Evolutionary conservation across 257 asterid species (phyloP).

Genomic region (Osmanthus fragrans): DNA sequence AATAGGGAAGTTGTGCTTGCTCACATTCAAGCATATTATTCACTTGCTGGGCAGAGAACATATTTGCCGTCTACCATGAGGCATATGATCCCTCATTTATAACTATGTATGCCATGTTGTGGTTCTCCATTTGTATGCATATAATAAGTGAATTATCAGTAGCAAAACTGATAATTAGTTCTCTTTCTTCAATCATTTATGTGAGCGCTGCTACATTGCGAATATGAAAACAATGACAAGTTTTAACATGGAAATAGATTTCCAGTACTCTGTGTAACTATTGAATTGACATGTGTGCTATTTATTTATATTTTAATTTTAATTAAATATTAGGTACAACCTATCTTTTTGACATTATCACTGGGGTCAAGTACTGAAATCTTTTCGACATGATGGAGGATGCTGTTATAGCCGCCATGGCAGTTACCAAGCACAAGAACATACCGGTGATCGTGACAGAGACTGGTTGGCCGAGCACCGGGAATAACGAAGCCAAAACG

Average conservation of each 20-base stretch:
- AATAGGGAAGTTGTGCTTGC: slow-evolving; percentile 28
- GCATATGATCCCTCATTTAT: background rate
- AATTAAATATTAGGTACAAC: too few species aligned
- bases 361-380: slow-evolving; percentile 73
- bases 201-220: too few species aligned
- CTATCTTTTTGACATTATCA: slow-evolving; percentile 12
- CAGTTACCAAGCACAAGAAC: slow-evolving; percentile 60
- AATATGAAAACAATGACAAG: too few species aligned
- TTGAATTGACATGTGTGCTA: too few species aligned
- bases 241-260: too few species aligned
- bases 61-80: too few species aligned
- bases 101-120: background rate
- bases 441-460: slow-evolving; percentile 72
- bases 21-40: slow-evolving; percentile 40
- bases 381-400: slow-evolving; percentile 94
- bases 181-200: too few species aligned
- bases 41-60: slow-evolving; percentile 10
- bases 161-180: too few species aligned
- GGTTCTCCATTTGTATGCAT: too few species aligned
- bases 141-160: too few species aligned
- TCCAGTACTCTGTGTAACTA: too few species aligned
- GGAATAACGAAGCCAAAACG: slow-evolving; percentile 34
- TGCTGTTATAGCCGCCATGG: slow-evolving; percentile 67
- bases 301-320: too few species aligned
- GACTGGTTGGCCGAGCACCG: slow-evolving; percentile 60